A percentile compares a stretch with the other conserved stretches of the same genome.
These are phyloP conservation scores for Forsythia suspensa DNA, from an alignment of 257 asterid species.

Conservation along the genomic window DNA sequence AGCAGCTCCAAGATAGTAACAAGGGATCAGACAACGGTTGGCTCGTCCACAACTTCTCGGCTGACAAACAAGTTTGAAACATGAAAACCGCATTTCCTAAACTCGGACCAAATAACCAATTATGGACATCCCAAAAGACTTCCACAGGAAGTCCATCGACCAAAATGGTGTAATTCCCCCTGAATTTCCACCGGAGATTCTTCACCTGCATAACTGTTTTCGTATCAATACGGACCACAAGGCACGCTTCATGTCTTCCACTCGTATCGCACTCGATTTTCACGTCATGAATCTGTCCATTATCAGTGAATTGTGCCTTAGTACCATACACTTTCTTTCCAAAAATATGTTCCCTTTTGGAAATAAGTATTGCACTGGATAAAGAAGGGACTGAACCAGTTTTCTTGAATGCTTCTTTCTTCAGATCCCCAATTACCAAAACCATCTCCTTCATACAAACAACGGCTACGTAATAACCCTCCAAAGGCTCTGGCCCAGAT, in stretches of 20 bases:
- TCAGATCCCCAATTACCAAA: constrained; percentile 74
- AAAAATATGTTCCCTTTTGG: constrained; percentile 69
- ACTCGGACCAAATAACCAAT: constrained; percentile 72
- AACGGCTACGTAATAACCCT: constrained; percentile 72
- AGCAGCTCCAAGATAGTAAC: constrained; percentile 51
- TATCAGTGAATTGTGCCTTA: constrained; percentile 66
- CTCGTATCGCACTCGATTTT: constrained; percentile 63
- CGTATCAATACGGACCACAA: constrained; percentile 59
- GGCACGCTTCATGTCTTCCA: constrained; percentile 53
- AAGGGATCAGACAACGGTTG: constrained; percentile 15
- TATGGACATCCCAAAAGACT: constrained; percentile 84
- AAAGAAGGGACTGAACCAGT: constrained; percentile 47
- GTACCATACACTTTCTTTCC: constrained; percentile 69
- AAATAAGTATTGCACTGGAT: constrained; percentile 48
- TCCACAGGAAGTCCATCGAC: constrained; percentile 88
- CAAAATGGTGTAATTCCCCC: constrained; percentile 68
- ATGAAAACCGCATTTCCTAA: constrained; percentile 75
- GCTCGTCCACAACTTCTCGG: constrained; percentile 10
- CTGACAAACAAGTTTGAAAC: constrained; percentile 63
- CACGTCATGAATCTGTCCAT: constrained; percentile 73
- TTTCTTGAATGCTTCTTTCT: constrained; percentile 82
- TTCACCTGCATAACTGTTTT: constrained; percentile 73
- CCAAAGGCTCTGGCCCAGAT: constrained; percentile 82
- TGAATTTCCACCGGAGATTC: constrained; percentile 79
- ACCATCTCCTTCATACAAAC: constrained; percentile 65